Base-by-base conservation (phyloP, 2,329 filamentous ascomycete genomes). In the Stagonosporopsis rhizophila region DNA sequence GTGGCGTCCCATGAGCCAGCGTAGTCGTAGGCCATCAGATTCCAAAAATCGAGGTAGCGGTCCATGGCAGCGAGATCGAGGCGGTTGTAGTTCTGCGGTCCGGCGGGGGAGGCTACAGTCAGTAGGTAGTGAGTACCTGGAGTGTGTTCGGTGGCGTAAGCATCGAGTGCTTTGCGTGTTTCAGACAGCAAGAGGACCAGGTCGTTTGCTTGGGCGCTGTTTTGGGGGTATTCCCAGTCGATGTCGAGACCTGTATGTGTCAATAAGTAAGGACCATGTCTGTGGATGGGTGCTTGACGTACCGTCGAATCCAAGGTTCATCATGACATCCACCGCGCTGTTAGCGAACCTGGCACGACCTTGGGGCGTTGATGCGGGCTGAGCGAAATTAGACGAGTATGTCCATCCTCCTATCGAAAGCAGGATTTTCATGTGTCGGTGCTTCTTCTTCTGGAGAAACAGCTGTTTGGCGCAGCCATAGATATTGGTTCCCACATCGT, bases 11-110 rank as follows among this genome's bases (percentile, higher is more conserved):
- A 75, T 1, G 68, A 71, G 8, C 74, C 74, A 12, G 74, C 65
- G 56, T 87, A 96, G 77, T 96, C 92, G 76, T 96, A 96, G 1
- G 90, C 89, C 92, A 96, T 96, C 38, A 92, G 76, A 62, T 83
- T 83, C 77, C 79, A 83, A 72, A 83, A 82, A 61, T 82, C 79
- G 37, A 83, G 74, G 44, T 80, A 76, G 15, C 68, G 39, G 62
- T 81, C 75, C 80, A 83, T 83, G 15, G 69, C 73, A 3, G 67
- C 62, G 7, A 83, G 70, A 14, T 77, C 71, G 55, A 83, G 63
- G 14, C 69, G 74, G 20, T 77, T 71, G 65, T 82, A 82, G 60
- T 81, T 75, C 9, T 64, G 59, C 0, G 80, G 75, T n/a, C 80
- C 72, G 12, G 67, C 80, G 20, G 80, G 78, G 4, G 75, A 78